Evolutionary conservation across 164 flowering plant genomes (phyloP).

Genomic region (Nymphaea colorata): DNA sequence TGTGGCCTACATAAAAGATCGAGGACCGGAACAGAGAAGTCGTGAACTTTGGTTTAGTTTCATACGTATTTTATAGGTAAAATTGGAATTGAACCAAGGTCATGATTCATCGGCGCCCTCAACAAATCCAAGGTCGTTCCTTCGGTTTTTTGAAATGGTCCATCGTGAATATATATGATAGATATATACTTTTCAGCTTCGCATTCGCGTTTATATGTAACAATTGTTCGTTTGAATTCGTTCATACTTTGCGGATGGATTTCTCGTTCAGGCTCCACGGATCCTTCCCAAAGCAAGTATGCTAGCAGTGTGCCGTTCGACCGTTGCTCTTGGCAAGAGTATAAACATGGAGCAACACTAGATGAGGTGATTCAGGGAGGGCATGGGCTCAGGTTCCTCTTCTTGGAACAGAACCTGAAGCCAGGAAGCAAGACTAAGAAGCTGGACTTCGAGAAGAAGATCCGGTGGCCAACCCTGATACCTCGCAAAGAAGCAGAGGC

Average conservation of each 20-base stretch:
- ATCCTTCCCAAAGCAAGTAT: background rate
- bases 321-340: background rate
- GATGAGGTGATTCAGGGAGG: conserved; percentile 13
- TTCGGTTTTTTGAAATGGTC: no score
- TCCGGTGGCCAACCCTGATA: background rate
- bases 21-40: no score
- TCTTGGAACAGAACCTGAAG: conserved; percentile 1
- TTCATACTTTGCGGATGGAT: no score
- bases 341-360: conserved; percentile 12
- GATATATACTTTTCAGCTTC: no score
- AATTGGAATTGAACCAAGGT: no score
- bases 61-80: no score
- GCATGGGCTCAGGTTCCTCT: conserved; percentile 8
- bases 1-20: no score
- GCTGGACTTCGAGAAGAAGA: background rate
- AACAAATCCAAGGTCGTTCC: no score
- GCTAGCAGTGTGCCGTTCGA: background rate
- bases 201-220: no score
- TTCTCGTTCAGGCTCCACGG: background rate
- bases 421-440: background rate
- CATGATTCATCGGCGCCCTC: no score
- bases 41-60: no score
- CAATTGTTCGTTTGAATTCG: background rate
- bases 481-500: background rate
- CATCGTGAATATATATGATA: no score